Percentiles rank a stretch among this genome's conserved stretches.
Conservation (phyloP, 495 filamentous ascomycete genomes). For the Penicillium maclennaniae region DNA sequence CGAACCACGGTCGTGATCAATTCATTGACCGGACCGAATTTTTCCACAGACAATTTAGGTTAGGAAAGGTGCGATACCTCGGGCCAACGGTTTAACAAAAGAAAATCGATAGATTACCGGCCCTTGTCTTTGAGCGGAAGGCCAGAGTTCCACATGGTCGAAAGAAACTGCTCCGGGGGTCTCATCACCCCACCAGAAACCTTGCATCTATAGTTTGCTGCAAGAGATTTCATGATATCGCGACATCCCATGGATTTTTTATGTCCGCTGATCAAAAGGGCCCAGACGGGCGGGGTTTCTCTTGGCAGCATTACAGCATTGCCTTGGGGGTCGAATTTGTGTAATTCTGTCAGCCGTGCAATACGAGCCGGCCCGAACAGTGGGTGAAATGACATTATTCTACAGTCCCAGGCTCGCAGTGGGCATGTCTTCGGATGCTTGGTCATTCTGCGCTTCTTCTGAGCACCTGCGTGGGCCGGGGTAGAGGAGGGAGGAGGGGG, state of each 20-base stretch:
- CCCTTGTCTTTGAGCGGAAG: not conserved
- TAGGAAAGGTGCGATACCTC: not conserved
- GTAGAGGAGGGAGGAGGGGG: too few species aligned
- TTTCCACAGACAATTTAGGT: not conserved
- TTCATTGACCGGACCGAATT: not conserved
- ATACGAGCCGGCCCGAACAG: not conserved
- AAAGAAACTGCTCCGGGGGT: not conserved
- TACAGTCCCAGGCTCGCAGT: too few species aligned
- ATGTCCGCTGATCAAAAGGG: not conserved
- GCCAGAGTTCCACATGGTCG: not conserved
- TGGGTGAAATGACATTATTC: not conserved
- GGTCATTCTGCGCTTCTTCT: not conserved
- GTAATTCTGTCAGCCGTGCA: not conserved
- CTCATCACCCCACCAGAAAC: not conserved
- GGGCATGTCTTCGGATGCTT: not conserved
- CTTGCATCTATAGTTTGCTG: not conserved
- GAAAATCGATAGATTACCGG: not conserved
- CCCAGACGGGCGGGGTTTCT: not conserved
- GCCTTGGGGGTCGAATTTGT: not conserved
- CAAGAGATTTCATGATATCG: not conserved
- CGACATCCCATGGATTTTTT: not conserved
- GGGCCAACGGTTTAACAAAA: not conserved
- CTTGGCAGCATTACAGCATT: not conserved
- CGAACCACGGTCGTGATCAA: not conserved
- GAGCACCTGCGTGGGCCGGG: not conserved